Conservation (phyloP, 371 early-diverging fungal genomes). For the Mucor mucedo region DNA sequence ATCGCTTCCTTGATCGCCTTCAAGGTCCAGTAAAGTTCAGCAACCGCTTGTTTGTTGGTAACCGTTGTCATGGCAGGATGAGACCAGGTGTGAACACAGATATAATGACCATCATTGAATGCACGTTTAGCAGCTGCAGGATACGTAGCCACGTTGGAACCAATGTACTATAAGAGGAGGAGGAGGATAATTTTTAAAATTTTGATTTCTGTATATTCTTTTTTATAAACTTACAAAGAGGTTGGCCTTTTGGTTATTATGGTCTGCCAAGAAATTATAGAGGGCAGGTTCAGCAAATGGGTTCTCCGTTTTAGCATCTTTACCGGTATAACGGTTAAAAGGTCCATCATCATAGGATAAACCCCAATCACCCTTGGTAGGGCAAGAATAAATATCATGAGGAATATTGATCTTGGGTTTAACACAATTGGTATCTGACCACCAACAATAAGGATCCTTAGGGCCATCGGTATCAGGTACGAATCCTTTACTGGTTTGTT, state of each 20-base stretch:
- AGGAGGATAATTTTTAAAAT: no score
- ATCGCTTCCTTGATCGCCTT: conserved; percentile 58
- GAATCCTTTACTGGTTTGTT: conserved; percentile 19
- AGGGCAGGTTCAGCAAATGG: conserved; percentile 48
- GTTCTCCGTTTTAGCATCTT: conserved; percentile 18
- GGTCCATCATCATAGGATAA: conserved; percentile 42
- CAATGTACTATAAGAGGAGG: no score
- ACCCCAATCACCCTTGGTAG: conserved; percentile 36
- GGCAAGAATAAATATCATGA: conserved; percentile 28
- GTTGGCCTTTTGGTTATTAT: conserved; percentile 32
- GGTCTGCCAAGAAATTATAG: conserved; percentile 40
- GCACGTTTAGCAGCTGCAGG: conserved; percentile 38
- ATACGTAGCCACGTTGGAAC: conserved; percentile 28
- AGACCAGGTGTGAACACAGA: conserved; percentile 59
- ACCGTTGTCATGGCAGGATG: conserved; percentile 61
- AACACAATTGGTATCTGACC: conserved; percentile 31
- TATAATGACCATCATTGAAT: conserved; percentile 32
- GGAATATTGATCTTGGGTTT: conserved; percentile 32
- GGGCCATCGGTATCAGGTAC: conserved; percentile 25
- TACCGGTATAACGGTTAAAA: conserved; percentile 21
- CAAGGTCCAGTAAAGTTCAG: conserved; percentile 61
- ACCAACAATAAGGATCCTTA: conserved; percentile 37
- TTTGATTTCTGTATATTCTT: no score
- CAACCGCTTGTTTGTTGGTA: conserved; percentile 57
- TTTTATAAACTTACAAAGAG: conserved; percentile 43